phyloP scores from a whole-genome alignment of 495 filamentous ascomycete genomes.

The Amniculicola lignicola region DNA sequence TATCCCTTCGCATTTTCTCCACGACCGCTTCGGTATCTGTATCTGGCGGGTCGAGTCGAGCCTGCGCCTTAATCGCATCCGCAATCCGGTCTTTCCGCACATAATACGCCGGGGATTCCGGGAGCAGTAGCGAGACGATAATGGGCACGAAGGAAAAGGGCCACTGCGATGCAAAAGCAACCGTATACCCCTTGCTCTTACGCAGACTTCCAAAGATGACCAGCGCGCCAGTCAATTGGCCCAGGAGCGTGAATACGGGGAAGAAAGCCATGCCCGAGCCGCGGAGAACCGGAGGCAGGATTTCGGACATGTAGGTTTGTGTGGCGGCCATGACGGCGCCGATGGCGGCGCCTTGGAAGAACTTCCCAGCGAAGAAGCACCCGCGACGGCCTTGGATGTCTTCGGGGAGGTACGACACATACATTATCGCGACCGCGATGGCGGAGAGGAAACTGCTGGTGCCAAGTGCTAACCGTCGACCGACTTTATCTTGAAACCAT shows the following conservation, averaged over 20 bases:
- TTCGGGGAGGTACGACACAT: conserved; percentile 25
- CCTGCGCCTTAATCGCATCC: conserved; percentile 14
- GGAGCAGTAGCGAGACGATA: conserved; percentile 25
- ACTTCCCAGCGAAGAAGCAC: conserved; percentile 25
- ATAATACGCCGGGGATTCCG: conserved; percentile 27
- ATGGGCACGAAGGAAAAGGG: conserved; percentile 32
- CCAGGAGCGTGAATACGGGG: conserved; percentile 47
- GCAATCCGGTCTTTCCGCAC: conserved; percentile 17
- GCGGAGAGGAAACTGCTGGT: conserved; percentile 43
- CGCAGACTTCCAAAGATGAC: conserved; percentile 41
- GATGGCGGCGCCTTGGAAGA: conserved; percentile 45
- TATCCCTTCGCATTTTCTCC: conserved; percentile 6
- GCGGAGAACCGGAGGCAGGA: conserved; percentile 44
- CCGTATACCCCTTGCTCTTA: conserved; percentile 21
- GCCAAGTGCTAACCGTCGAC: conserved; percentile 43
- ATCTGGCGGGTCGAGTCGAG: conserved; percentile 12
- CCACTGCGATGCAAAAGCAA: conserved; percentile 31
- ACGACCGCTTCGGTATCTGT: conserved; percentile 10
- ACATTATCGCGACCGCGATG: conserved; percentile 40
- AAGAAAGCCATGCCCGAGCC: conserved; percentile 48
- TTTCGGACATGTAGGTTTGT: conserved; percentile 51
- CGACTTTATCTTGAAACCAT: conserved; percentile 44
- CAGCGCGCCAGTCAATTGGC: conserved; percentile 47
- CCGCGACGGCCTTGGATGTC: conserved; percentile 16
- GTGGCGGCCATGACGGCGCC: conserved; percentile 45